Base-by-base conservation (phyloP, 140 eudicot genomes). In the Ambrosia hybrid region DNA sequence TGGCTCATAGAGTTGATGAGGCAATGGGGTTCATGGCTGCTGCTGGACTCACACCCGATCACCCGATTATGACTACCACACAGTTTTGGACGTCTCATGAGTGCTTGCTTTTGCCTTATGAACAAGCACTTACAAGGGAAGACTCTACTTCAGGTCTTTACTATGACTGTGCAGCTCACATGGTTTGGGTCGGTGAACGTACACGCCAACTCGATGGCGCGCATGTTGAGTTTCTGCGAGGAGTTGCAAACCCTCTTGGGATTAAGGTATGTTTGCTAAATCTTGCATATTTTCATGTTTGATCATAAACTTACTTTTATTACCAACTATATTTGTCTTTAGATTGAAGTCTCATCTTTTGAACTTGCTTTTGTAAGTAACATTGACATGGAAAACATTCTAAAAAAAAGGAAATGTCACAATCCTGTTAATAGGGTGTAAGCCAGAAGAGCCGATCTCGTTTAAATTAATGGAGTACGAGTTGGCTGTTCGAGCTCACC, bases 121-220 rank as follows among this genome's bases (percentile, higher is more conserved):
- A 88, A 67, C 95, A 88, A 79, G 91, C 95, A 57, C 87, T 88
- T 11, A 88, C 95, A 4, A 78, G 95, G 76, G 89, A 85, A 70
- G 95, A 88, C 68, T 88, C 95, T 41, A 88, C 91, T 37, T 75
- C 91, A 2, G 95, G 95, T 49, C 88, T 85, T 57, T 88, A 78
- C 38, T 88, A 85, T 69, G 95, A 85, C 79, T 88, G 95, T 41
- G 85, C 91, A 6, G 95, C 95, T 51, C 95, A 88, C 84, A 85
- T 88, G 95, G 73, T 88, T 68, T 88, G 95, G 95, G 95, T 88
- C 34, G 95, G 95, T 34, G 95, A 88, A 73, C 86, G 95, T 66
- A 88, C 95, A 0, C 79, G 91, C 60, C 95, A 85, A 74, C 82
- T 85, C 0, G 95, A 88, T 79, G 89, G 95, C 55, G 95, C 91